phyloP scores from a whole-genome alignment of 192 early-diverging fungal genomes.

The Umbelopsis sp. region DNA sequence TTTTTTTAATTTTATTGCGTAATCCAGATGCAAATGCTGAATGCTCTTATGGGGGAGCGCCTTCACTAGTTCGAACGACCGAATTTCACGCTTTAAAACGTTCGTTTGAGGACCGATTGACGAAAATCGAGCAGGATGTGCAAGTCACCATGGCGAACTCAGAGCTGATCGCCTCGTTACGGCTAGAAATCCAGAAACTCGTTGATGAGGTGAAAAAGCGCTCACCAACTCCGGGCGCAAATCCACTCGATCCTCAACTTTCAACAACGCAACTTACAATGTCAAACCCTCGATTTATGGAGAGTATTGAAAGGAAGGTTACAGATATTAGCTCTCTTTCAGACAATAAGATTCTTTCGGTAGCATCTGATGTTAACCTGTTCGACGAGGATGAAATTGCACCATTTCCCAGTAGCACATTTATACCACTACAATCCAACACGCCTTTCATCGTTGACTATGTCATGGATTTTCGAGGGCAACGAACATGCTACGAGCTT shows the following conservation, averaged over 20 bases:
- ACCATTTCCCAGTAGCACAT: not conserved
- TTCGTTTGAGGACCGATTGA: not conserved
- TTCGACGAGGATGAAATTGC: not conserved
- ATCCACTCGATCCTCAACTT: not conserved
- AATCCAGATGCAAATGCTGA: not conserved
- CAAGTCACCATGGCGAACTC: not conserved
- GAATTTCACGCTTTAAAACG: conserved; percentile 10
- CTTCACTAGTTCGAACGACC: not conserved
- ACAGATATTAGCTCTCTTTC: not conserved
- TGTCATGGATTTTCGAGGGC: not conserved
- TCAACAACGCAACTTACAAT: not conserved
- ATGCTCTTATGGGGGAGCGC: not conserved
- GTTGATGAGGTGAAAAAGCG: not conserved
- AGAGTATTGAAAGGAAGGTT: not conserved
- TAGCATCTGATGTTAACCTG: not conserved
- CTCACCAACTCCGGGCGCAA: not conserved
- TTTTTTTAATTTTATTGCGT: not conserved
- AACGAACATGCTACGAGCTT: not conserved
- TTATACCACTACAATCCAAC: not conserved
- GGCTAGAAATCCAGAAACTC: not conserved
- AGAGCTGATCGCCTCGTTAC: not conserved
- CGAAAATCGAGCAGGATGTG: not conserved
- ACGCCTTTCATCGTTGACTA: not conserved
- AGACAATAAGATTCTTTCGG: not conserved
- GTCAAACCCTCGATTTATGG: not conserved